Base-by-base conservation (phyloP, 495 filamentous ascomycete genomes). In the Trichoderma gamsii region DNA sequence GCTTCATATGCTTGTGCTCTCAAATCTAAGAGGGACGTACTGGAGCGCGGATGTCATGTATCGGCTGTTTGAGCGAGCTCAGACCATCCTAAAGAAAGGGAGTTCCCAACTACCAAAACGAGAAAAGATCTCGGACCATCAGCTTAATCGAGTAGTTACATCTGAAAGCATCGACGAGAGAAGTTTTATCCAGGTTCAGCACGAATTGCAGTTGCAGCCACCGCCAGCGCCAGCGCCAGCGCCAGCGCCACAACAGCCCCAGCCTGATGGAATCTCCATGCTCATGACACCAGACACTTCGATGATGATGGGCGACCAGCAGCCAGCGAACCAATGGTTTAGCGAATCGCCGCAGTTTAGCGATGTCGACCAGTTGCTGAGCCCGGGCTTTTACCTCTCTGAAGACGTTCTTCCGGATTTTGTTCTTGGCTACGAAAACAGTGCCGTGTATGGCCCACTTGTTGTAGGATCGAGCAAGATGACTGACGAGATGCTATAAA, bases 1-100 rank as follows among this genome's bases (percentile, higher is more conserved):
- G 46, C 65, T 78, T 32, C 79, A 77, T 65, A 80, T 81, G 79
- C 69, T 81, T 66, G 72, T 81, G 35, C 64, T 81, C 69, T 74
- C 78, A 27, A 73, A 80, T 65, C 65, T 81, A 44, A 75, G 77
- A 59, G 71, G 78, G 12, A 76, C 75, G 3, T 79, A 80, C 56
- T 71, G 70, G 68, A 69, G 68, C 35, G 70, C 70, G 12, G 66
- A 66, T 29, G 67, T 71, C n/a, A 71, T 68, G 4, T 70, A 70
- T 21, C 49, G 68, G n/a, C 51, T 70, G 1, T 71, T 71, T 25
- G 70, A 69, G 27, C 41, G 67, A 7, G 70, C 70, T 21, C 70
- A 71, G 63, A 59, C 21, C 15, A 69, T 71, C 3, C 64, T 71
- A 2, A 63, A 52, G 11, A 71, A 71, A 13, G 16, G 61, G 35